These are phyloP conservation scores for Myxozyma neglecta DNA, from an alignment of 805 yeast genomes.

Conservation along the genomic window DNA sequence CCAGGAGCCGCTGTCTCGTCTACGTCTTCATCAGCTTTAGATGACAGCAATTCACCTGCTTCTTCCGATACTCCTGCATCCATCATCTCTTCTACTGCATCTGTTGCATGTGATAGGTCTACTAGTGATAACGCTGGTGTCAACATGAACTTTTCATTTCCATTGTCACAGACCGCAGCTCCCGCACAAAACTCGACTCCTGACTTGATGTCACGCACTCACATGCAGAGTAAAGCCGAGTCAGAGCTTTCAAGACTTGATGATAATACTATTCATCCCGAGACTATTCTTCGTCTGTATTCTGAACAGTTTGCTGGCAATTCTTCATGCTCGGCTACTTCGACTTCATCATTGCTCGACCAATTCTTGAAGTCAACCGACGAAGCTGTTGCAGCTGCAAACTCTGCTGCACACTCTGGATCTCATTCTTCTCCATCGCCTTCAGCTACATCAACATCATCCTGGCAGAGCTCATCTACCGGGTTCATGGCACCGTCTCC, in stretches of 20 bases:
- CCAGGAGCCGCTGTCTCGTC: constrained; percentile 14
- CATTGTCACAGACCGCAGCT: constrained; percentile 3
- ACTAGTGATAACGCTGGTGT: constrained; percentile 15
- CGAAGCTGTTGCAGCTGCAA: constrained; percentile 6
- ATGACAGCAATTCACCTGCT: constrained; percentile 14
- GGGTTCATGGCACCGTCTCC: constrained; percentile 2
- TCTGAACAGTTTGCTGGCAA: constrained; percentile 15
- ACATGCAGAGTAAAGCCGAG: constrained; percentile 15
- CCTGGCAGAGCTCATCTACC: constrained; percentile 18
- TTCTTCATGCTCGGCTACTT: not conserved
- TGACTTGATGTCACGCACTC: constrained; percentile 17
- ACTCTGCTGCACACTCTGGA: constrained; percentile 2
- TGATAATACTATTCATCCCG: constrained; percentile 3
- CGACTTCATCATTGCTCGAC: constrained; percentile 9
- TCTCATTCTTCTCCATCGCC: constrained; percentile 26
- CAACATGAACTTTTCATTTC: constrained; percentile 19
- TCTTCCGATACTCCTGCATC: constrained; percentile 24
- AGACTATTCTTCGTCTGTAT: constrained; percentile 14
- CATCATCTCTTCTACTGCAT: constrained; percentile 6
- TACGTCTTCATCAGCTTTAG: constrained; percentile 6
- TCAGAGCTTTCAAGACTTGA: not conserved
- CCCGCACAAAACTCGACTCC: not conserved
- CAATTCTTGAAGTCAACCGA: constrained; percentile 9
- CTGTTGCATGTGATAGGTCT: not conserved
- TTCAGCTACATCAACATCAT: constrained; percentile 19